Conservation (phyloP, 371 early-diverging fungal genomes). For the Mucor racemosus region DNA sequence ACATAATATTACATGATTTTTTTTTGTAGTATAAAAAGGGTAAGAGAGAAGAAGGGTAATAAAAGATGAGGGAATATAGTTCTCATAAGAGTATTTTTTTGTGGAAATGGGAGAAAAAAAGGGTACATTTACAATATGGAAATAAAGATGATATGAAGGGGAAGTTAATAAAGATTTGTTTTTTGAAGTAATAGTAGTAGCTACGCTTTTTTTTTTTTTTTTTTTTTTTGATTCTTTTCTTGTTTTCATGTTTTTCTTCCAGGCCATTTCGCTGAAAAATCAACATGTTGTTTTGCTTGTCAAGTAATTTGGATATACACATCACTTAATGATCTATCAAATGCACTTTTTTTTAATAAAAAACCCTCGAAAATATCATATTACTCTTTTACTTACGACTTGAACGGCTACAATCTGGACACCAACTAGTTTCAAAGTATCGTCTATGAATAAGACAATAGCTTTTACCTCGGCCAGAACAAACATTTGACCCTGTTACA, state of each 20-base stretch:
- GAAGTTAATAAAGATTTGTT: background rate
- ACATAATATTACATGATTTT: constrained; percentile 9
- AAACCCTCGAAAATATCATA: background rate
- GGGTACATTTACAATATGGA: constrained; percentile 18
- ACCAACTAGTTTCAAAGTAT: constrained; percentile 54
- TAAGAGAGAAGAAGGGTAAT: constrained; percentile 8
- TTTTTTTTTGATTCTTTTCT: background rate
- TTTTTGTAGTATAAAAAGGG: constrained; percentile 10
- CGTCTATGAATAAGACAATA: constrained; percentile 48
- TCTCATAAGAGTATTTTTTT: background rate
- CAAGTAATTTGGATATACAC: constrained; percentile 2
- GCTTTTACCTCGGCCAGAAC: constrained; percentile 40
- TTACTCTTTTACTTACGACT: constrained; percentile 25
- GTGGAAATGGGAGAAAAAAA: background rate
- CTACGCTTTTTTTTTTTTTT: background rate
- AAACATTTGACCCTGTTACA: constrained; percentile 17
- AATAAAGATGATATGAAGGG: constrained; percentile 4
- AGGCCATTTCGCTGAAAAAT: background rate
- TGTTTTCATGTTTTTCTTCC: background rate
- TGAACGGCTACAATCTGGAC: constrained; percentile 46
- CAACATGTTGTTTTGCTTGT: background rate
- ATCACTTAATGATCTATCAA: constrained; percentile 5
- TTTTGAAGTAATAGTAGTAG: background rate
- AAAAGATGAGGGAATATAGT: constrained; percentile 1
- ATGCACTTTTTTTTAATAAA: background rate